Evolutionary conservation across 164 flowering plant species (phyloP).

Genomic region (Buxus sempervirens): DNA sequence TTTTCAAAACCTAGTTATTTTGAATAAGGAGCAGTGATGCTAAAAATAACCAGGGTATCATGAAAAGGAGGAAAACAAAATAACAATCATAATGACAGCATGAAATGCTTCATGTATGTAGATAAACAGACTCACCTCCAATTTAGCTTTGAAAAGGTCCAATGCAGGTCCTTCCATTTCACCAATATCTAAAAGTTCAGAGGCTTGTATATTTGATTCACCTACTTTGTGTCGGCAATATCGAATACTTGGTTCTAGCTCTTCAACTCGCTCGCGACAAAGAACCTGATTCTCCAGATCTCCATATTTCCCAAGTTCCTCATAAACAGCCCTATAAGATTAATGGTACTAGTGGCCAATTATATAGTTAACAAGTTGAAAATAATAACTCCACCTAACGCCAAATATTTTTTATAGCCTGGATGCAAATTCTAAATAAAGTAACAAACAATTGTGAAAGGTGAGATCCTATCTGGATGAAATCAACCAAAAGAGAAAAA

Average conservation of each 20-base stretch:
- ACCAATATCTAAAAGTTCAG: constrained; percentile 77
- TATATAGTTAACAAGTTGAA: background rate
- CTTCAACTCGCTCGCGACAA: constrained; percentile 94
- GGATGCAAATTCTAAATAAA: too few species aligned
- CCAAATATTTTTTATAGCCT: too few species aligned
- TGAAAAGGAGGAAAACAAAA: background rate
- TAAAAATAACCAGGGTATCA: background rate
- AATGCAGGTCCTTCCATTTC: constrained; percentile 96
- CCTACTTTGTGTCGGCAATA: constrained; percentile 92
- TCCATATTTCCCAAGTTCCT: constrained; percentile 95
- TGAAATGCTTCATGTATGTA: background rate
- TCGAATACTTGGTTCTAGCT: constrained; percentile 85
- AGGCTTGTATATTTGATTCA: constrained; percentile 69
- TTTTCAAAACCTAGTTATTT: too few species aligned
- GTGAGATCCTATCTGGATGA: too few species aligned
- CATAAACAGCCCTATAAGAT: constrained; percentile 77
- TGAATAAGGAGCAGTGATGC: background rate
- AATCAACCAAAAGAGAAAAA: too few species aligned
- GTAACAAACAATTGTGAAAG: too few species aligned
- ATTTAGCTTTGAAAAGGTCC: constrained; percentile 86
- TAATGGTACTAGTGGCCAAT: constrained; percentile 9
- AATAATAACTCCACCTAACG: too few species aligned
- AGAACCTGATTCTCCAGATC: constrained; percentile 86
- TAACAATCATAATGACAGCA: background rate
- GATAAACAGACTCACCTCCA: constrained; percentile 54